Conservation (phyloP, 495 filamentous ascomycete species). For the Aspergillus campestris region DNA sequence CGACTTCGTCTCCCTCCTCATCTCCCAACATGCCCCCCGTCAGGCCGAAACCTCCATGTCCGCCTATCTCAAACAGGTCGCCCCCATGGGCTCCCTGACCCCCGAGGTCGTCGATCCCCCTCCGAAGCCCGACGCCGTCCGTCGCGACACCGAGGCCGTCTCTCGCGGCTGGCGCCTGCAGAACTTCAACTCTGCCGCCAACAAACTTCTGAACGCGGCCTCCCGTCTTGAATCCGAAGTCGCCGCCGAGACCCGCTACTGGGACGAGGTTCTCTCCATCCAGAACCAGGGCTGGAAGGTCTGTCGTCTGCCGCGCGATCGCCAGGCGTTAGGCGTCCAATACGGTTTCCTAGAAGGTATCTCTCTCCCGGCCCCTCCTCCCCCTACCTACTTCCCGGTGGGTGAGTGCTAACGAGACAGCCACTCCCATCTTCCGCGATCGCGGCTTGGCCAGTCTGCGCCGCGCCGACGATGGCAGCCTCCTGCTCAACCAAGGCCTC, state of each 20-base stretch:
- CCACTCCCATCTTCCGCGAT: conserved; percentile 64
- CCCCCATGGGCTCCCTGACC: conserved; percentile 70
- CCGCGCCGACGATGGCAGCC: conserved; percentile 62
- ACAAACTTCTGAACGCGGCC: conserved; percentile 64
- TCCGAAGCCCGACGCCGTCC: conserved; percentile 39
- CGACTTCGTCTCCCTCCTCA: conserved; percentile 76
- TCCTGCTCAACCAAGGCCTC: conserved; percentile 64
- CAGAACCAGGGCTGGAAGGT: conserved; percentile 80
- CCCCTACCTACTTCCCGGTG: too few relatives aligned
- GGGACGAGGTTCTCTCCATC: conserved; percentile 74
- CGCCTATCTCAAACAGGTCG: conserved; percentile 52
- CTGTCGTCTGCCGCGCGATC: conserved; percentile 61
- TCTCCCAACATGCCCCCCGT: conserved; percentile 66
- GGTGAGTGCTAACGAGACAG: conserved; percentile 17
- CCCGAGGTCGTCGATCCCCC: conserved; percentile 57
- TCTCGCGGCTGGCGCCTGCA: conserved; percentile 74
- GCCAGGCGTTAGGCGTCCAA: conserved; percentile 68
- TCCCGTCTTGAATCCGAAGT: conserved; percentile 67
- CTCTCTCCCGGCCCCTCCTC: not conserved
- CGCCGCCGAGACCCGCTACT: conserved; percentile 71
- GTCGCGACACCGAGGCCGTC: conserved; percentile 47
- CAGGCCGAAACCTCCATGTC: conserved; percentile 63
- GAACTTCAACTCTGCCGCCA: conserved; percentile 63
- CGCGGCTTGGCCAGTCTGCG: conserved; percentile 71
- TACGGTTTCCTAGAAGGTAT: conserved; percentile 79